Evolutionary conservation across 352 stramenopile genomes (phyloP).

Genomic region (Paralagenidium karlingii): DNA sequence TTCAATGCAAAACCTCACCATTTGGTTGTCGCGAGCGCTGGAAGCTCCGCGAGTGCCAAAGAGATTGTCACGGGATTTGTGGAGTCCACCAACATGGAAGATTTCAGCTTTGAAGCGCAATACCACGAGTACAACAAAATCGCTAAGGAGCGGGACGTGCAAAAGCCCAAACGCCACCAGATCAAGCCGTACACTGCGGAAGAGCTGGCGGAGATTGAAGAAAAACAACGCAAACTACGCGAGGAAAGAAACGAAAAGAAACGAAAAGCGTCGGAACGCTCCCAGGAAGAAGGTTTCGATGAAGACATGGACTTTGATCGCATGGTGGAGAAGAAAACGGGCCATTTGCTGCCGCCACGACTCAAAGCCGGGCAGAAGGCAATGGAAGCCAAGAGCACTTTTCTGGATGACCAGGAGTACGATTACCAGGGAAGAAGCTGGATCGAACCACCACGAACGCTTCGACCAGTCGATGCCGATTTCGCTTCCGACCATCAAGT

Average conservation of each 20-base stretch:
- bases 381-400: slow-evolving; percentile 54
- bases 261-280: slow-evolving; percentile 17
- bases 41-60: slow-evolving; percentile 44
- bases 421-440: slow-evolving; percentile 96
- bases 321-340: slow-evolving; percentile 80
- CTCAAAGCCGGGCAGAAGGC: slow-evolving; percentile 51
- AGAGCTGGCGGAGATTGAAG: slow-evolving; percentile 8
- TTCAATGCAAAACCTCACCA: too few relatives aligned
- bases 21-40: too few relatives aligned
- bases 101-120: slow-evolving; percentile 69
- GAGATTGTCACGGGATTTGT: slow-evolving; percentile 69
- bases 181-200: slow-evolving; percentile 4
- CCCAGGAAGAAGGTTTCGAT: slow-evolving; percentile 17
- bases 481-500: slow-evolving; percentile 69
- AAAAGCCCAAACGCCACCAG: background rate
- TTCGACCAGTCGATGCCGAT: slow-evolving; percentile 35
- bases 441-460: slow-evolving; percentile 79
- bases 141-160: slow-evolving; percentile 6
- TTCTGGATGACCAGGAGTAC: slow-evolving; percentile 85
- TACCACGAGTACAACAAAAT: slow-evolving; percentile 70
- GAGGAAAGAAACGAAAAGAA: slow-evolving; percentile 23
- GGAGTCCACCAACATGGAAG: slow-evolving; percentile 49
- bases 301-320: slow-evolving; percentile 80
- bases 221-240: slow-evolving; percentile 23
- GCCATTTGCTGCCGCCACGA: slow-evolving; percentile 52